Conservation (phyloP, 2,329 filamentous ascomycete species). For the Xylaria multiplex region DNA sequence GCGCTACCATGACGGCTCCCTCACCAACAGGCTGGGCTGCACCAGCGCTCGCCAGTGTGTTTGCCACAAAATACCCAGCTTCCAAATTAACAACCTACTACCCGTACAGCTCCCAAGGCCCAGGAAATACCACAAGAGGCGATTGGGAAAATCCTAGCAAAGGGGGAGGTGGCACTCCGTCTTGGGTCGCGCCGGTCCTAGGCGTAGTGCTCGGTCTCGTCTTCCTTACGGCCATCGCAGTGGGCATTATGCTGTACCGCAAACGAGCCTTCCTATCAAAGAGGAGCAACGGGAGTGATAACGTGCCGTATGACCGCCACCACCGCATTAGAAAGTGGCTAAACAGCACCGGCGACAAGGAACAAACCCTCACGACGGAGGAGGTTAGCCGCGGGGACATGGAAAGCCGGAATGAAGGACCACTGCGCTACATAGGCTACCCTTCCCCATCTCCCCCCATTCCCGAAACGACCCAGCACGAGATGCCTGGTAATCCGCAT, state of each 20-base stretch:
- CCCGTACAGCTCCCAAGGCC: slow-evolving; percentile 61
- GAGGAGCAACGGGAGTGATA: slow-evolving; percentile 51
- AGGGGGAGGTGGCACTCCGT: slow-evolving; percentile 55
- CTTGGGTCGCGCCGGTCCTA: slow-evolving; percentile 69
- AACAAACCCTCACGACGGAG: slow-evolving; percentile 57
- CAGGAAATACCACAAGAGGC: slow-evolving; percentile 46
- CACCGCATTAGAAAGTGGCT: slow-evolving; percentile 64
- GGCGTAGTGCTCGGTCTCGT: slow-evolving; percentile 70
- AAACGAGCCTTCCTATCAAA: slow-evolving; percentile 57
- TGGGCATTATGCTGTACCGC: slow-evolving; percentile 64
- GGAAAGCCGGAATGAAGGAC: slow-evolving; percentile 47
- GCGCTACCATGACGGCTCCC: slow-evolving; percentile 75
- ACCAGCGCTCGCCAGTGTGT: slow-evolving; percentile 61
- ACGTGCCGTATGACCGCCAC: slow-evolving; percentile 58
- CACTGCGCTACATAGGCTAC: slow-evolving; percentile 33
- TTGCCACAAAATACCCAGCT: slow-evolving; percentile 64
- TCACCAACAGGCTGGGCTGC: slow-evolving; percentile 66
- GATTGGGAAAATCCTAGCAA: slow-evolving; percentile 40
- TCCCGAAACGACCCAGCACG: slow-evolving; percentile 28
- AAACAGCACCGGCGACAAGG: slow-evolving; percentile 55
- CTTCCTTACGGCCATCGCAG: slow-evolving; percentile 61
- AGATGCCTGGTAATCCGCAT: slow-evolving; percentile 39
- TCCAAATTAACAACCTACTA: slow-evolving; percentile 68
- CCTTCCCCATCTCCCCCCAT: neutral
- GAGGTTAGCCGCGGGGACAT: slow-evolving; percentile 54